Conservation (phyloP, 805 yeast species). For the Nakazawaea holstii region DNA sequence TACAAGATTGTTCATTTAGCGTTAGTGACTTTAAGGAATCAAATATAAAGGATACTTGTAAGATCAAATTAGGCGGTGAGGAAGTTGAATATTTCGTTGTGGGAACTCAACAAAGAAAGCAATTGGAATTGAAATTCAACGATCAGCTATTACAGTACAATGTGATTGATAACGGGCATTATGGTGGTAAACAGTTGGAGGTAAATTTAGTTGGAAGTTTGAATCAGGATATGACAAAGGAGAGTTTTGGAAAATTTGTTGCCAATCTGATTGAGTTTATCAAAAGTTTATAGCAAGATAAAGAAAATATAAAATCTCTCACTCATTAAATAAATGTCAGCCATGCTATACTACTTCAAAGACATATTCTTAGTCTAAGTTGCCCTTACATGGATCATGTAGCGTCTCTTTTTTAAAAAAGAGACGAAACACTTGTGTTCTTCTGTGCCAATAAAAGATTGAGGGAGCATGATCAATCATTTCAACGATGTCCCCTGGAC, state of each 20-base stretch:
- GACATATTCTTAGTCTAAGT: constrained; percentile 10
- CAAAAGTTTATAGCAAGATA: neutral
- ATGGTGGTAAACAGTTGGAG: constrained; percentile 35
- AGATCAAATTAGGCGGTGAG: neutral
- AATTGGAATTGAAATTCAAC: constrained; percentile 24
- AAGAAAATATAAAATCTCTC: neutral
- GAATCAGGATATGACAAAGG: constrained; percentile 11
- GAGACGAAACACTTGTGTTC: neutral
- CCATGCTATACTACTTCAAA: constrained; percentile 13
- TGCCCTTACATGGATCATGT: constrained; percentile 11
- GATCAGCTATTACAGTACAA: constrained; percentile 28
- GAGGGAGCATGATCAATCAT: neutral
- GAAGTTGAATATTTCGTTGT: constrained; percentile 7
- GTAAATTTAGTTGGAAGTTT: constrained; percentile 31
- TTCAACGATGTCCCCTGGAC: too few species aligned
- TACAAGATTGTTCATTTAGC: constrained; percentile 15
- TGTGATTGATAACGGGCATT: constrained; percentile 36
- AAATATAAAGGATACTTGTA: neutral
- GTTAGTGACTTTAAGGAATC: constrained; percentile 4
- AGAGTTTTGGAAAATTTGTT: constrained; percentile 1
- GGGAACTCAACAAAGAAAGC: constrained; percentile 20
- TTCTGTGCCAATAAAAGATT: neutral
- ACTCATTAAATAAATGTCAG: neutral
- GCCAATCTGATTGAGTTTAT: neutral
- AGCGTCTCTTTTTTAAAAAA: neutral